These are phyloP conservation scores for Inonotus obliquus DNA, from an alignment of 1,284 basidiomycete species.

Conservation along the genomic window DNA sequence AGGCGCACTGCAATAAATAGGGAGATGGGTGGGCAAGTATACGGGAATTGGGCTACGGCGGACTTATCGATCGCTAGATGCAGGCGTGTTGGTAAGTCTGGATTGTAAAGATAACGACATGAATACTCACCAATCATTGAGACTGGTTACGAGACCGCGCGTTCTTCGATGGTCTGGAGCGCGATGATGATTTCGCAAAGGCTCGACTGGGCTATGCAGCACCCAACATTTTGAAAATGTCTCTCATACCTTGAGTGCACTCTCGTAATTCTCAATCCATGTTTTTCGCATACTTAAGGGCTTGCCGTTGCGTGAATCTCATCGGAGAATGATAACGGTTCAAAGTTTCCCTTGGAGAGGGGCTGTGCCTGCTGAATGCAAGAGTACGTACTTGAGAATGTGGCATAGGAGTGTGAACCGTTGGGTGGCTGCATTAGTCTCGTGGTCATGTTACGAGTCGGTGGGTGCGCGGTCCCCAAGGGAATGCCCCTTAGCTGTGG, in stretches of 20 bases:
- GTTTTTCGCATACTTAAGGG: no score
- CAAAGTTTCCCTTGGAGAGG: no score
- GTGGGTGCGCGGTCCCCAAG: no score
- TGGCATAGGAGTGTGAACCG: no score
- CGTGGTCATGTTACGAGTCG: no score
- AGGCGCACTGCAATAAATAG: slow-evolving; percentile 51
- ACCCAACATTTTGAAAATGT: slow-evolving; percentile 69
- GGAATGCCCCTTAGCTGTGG: no score
- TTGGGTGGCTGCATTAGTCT: no score
- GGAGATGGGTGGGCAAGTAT: slow-evolving; percentile 22
- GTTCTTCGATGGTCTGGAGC: slow-evolving; percentile 61
- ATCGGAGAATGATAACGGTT: no score
- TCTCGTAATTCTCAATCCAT: neutral
- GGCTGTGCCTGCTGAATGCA: no score
- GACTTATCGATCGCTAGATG: slow-evolving; percentile 41
- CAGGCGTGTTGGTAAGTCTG: slow-evolving; percentile 50
- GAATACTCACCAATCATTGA: slow-evolving; percentile 25
- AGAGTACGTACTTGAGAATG: no score
- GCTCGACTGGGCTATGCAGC: slow-evolving; percentile 67
- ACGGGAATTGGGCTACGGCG: slow-evolving; percentile 34
- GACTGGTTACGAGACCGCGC: slow-evolving; percentile 72
- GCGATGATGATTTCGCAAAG: slow-evolving; percentile 53
- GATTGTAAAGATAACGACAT: neutral
- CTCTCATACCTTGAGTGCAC: slow-evolving; percentile 8
- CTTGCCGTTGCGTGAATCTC: no score